phyloP scores from a whole-genome alignment of 176 grass and related monocot genomes.

The Tillandsia fasciculata region DNA sequence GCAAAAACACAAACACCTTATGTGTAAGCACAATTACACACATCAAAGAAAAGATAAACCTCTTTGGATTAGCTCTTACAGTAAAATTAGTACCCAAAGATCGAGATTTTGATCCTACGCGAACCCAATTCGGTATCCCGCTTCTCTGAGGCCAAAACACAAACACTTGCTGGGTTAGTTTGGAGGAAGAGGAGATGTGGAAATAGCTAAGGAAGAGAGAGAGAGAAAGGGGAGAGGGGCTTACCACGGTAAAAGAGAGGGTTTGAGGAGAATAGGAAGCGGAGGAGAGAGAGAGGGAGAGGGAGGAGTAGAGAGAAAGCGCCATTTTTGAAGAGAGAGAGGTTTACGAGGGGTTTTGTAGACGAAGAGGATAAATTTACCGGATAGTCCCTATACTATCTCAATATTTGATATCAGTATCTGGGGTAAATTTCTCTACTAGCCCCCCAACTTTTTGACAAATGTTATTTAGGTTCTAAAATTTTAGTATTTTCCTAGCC shows the following conservation, averaged over 20 bases:
- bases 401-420: too few species aligned
- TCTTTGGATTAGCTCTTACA: too few species aligned
- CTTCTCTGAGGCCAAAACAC: background rate
- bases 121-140: conserved; percentile 7
- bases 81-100: background rate
- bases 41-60: conserved; percentile 36
- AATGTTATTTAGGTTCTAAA: too few species aligned
- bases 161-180: background rate
- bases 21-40: conserved; percentile 23
- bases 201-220: background rate
- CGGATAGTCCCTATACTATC: too few species aligned
- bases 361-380: background rate
- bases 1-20: background rate
- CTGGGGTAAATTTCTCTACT: too few species aligned
- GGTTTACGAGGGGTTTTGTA: background rate
- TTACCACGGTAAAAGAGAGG: background rate
- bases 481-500: too few species aligned
- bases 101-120: background rate
- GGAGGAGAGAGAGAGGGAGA: background rate
- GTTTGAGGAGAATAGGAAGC: background rate
- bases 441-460: too few species aligned
- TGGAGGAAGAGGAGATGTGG: background rate
- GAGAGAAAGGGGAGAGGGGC: background rate
- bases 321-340: conserved; percentile 1
- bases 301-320: background rate